Percentiles rank a stretch among this genome's conserved stretches.
phyloP scores from a whole-genome alignment of 2,329 filamentous ascomycete genomes.

The Neofusicoccum parvum region DNA sequence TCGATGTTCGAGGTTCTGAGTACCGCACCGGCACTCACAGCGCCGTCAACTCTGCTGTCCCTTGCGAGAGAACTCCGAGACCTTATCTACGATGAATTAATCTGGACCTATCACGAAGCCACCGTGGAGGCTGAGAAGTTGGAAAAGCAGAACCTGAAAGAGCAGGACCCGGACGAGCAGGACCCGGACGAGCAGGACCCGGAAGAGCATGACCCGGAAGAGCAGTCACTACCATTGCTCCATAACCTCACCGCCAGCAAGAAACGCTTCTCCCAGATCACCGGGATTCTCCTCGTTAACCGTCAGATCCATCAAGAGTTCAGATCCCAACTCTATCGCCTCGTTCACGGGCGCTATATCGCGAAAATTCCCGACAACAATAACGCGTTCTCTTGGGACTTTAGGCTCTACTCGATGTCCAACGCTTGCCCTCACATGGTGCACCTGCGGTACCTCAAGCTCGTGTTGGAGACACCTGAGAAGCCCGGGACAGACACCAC shows the following conservation, averaged over 20 bases:
- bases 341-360: background rate
- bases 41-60: background rate
- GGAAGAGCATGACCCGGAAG: background rate
- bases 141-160: no score
- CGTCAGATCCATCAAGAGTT: background rate
- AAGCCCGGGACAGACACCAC: no score
- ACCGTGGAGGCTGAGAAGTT: background rate
- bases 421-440: no score
- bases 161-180: no score
- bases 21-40: no score
- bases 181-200: no score
- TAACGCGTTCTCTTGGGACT: no score
- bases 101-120: background rate
- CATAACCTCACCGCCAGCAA: background rate
- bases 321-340: background rate
- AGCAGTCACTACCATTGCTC: background rate
- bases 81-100: background rate
- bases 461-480: no score
- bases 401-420: no score
- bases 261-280: background rate
- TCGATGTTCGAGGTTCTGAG: no score
- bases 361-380: no score
- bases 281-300: background rate
- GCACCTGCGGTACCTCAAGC: no score
- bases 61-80: background rate